Evolutionary conservation across 805 yeast genomes (phyloP).

Genomic region (Isabelozyma heimii): DNA sequence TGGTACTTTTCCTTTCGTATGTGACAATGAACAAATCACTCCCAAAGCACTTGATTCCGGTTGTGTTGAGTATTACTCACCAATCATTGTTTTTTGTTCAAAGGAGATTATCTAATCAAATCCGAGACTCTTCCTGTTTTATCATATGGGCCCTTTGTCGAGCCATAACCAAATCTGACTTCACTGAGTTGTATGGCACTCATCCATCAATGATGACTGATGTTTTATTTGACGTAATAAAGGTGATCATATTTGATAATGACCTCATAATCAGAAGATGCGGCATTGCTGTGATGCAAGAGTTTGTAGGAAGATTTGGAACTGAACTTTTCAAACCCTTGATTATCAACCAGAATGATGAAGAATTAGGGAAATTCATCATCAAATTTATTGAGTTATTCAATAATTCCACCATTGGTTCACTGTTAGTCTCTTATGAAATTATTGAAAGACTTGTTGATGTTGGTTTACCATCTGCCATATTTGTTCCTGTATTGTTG

Average conservation of each 20-base stretch:
- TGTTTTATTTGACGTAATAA: slow-evolving; percentile 39
- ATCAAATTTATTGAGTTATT: slow-evolving; percentile 58
- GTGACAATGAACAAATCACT: slow-evolving; percentile 24
- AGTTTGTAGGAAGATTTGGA: slow-evolving; percentile 75
- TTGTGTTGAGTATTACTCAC: slow-evolving; percentile 38
- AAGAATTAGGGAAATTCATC: slow-evolving; percentile 29
- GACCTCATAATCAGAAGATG: slow-evolving; percentile 78
- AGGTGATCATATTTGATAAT: slow-evolving; percentile 62
- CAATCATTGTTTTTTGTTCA: slow-evolving; percentile 57
- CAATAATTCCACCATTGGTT: slow-evolving; percentile 38
- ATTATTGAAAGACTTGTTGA: slow-evolving; percentile 13
- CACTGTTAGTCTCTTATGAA: slow-evolving; percentile 12
- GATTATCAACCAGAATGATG: slow-evolving; percentile 3
- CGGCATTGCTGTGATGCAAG: slow-evolving; percentile 84
- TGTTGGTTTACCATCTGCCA: slow-evolving; percentile 20
- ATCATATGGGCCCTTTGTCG: slow-evolving; percentile 76
- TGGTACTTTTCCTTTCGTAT: slow-evolving; percentile 54
- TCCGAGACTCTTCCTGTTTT: slow-evolving; percentile 84
- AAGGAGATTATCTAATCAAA: slow-evolving; percentile 50
- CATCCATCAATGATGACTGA: slow-evolving; percentile 14
- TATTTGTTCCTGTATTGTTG: slow-evolving; percentile 31
- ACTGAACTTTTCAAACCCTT: slow-evolving; percentile 25
- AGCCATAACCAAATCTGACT: slow-evolving; percentile 17
- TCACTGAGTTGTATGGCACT: slow-evolving; percentile 3
- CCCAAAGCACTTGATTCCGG: slow-evolving; percentile 19